Evolutionary conservation across 768 basidiomycete genomes (phyloP).

Genomic region (Multifurca ochricompacta): DNA sequence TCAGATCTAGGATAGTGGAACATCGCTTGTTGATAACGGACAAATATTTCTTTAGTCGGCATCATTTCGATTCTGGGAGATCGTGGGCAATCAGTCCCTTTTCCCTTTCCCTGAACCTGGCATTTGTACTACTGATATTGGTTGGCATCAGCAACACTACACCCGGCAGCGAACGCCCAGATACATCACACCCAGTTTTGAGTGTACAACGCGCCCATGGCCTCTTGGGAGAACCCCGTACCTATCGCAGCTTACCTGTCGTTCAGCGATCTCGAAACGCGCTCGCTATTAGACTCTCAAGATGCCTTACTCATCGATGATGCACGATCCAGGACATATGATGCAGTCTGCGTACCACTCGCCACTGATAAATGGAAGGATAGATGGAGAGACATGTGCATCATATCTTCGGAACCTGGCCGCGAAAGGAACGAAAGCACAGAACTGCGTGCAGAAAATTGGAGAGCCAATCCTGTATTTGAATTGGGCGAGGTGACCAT

Average conservation of each 20-base stretch:
- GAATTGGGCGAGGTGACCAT: constrained; percentile 80
- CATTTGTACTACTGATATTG: neutral
- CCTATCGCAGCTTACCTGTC: constrained; percentile 18
- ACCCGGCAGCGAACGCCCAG: neutral
- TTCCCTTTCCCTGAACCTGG: neutral
- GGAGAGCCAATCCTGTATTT: constrained; percentile 81
- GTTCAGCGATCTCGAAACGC: constrained; percentile 10
- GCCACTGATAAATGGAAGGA: constrained; percentile 81
- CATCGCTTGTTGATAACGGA: neutral
- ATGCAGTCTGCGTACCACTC: constrained; percentile 74
- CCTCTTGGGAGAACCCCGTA: constrained; percentile 26
- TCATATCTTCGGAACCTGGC: constrained; percentile 42
- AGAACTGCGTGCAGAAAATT: constrained; percentile 69
- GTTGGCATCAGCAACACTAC: neutral
- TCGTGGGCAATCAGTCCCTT: neutral
- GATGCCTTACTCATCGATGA: constrained; percentile 40
- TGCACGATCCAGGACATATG: constrained; percentile 61
- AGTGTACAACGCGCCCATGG: constrained; percentile 12
- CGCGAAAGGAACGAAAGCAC: constrained; percentile 35
- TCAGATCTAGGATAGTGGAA: neutral
- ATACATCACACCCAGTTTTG: neutral
- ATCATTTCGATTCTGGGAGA: neutral
- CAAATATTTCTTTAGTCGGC: neutral
- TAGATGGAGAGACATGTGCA: constrained; percentile 87
- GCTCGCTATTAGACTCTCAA: constrained; percentile 7